These are phyloP conservation scores for Saururus chinensis DNA, from an alignment of 164 flowering plant genomes.

Conservation along the genomic window DNA sequence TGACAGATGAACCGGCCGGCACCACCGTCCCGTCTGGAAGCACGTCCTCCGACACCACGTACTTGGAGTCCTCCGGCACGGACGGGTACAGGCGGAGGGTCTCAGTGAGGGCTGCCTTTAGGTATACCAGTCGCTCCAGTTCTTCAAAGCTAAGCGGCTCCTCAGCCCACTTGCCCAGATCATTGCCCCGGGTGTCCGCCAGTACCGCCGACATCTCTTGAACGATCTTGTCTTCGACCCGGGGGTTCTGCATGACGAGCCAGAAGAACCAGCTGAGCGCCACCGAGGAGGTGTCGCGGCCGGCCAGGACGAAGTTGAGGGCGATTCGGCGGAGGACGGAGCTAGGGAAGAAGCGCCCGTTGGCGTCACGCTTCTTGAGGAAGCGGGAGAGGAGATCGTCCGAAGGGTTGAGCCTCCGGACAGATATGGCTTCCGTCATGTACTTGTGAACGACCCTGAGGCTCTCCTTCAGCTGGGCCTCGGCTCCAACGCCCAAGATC, in stretches of 20 bases:
- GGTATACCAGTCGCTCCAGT: slow-evolving; percentile 57
- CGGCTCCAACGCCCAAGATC: slow-evolving; percentile 37
- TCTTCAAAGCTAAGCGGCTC: slow-evolving; percentile 74
- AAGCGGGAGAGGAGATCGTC: slow-evolving; percentile 78
- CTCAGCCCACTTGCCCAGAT: slow-evolving; percentile 36
- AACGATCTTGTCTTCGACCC: slow-evolving; percentile 49
- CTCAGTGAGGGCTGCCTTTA: slow-evolving; percentile 78
- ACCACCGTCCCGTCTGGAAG: slow-evolving; percentile 69
- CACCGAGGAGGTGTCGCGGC: slow-evolving; percentile 90
- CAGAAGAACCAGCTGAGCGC: slow-evolving; percentile 92
- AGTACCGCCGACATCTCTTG: slow-evolving; percentile 45
- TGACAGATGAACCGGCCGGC: slow-evolving; percentile 67
- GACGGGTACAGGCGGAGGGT: slow-evolving; percentile 83
- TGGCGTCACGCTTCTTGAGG: slow-evolving; percentile 51
- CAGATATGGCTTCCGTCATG: slow-evolving; percentile 50
- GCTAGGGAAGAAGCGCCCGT: slow-evolving; percentile 39
- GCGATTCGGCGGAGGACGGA: slow-evolving; percentile 60
- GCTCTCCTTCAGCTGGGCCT: slow-evolving; percentile 33
- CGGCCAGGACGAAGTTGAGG: slow-evolving; percentile 83
- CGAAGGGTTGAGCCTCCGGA: slow-evolving; percentile 45
- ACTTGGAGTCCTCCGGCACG: slow-evolving; percentile 78
- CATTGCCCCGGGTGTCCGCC: slow-evolving; percentile 50
- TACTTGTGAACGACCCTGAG: slow-evolving; percentile 46
- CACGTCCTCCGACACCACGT: slow-evolving; percentile 57
- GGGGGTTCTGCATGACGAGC: slow-evolving; percentile 54